Base-by-base conservation (phyloP, 106 monocot species). In the Ottelia alismoides region DNA sequence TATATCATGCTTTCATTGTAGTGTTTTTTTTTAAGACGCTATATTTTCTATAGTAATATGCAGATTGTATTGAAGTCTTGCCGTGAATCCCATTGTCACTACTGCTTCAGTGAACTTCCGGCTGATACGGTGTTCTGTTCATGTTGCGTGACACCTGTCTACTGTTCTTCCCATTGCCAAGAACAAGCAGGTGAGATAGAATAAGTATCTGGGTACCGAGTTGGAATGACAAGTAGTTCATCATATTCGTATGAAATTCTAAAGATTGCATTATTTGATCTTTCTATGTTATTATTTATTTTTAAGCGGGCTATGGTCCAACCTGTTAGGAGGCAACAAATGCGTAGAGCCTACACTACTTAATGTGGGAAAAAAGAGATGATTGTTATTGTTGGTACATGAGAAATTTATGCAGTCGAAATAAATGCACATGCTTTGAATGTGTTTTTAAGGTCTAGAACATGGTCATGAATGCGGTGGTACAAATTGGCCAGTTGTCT, bases 401-500 rank as follows among this genome's bases (percentile, higher is more conserved):
- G 22, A 51, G 44, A 27, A 19, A 43, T n/a, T n/a, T n/a, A n/a
- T n/a, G n/a, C n/a, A n/a, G n/a, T n/a, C n/a, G n/a, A n/a, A n/a
- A n/a, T n/a, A n/a, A n/a, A n/a, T n/a, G n/a, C n/a, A n/a, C 43
- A 2, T 26, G 7, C 14, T 45, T 56, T 56, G 24, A 45, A 29
- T 19, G 50, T 0, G 18, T 62, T 40, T 53, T 16, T 70, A 61
- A 40, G 44, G 55, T 57, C 58, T 70, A 52, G 96, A 96, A 69
- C 96, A 96, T 68, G 58, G 55, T 52, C 88, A 96, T 77, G 96
- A 96, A 79, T 96, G 96, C 79, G 78, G 81, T 60, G 96, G 96
- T 22, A 43, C 61, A 50, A 73, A 79, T 60, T 96, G 96, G 96
- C 35, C 96, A 63, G 73, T 62, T 61, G 81, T 89, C 57, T 74